phyloP scores from a whole-genome alignment of 2,329 filamentous ascomycete species.

The Trichoderma endophyticum region DNA sequence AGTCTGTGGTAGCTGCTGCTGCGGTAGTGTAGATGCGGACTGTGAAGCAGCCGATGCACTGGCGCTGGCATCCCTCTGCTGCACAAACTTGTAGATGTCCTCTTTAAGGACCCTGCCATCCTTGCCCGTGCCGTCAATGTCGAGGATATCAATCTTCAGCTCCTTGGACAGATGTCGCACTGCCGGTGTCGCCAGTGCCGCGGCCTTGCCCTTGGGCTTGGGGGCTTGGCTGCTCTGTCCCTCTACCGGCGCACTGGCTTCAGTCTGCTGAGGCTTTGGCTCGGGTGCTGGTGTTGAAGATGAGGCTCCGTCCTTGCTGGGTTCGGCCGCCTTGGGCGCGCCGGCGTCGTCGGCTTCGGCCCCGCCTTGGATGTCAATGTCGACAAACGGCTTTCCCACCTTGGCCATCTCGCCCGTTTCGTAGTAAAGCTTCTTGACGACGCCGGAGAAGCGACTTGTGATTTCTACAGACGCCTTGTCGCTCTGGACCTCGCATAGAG shows the following conservation, averaged over 20 bases:
- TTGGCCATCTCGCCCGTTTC: slow-evolving; percentile 95
- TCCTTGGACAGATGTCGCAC: slow-evolving; percentile 86
- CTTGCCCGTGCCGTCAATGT: slow-evolving; percentile 80
- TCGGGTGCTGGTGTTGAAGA: slow-evolving; percentile 25
- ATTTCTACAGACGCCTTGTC: slow-evolving; percentile 93
- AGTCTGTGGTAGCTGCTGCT: not conserved
- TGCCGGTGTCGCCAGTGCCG: slow-evolving; percentile 82
- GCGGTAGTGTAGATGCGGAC: slow-evolving; percentile 5
- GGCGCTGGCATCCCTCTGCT: slow-evolving; percentile 45
- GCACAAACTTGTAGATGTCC: slow-evolving; percentile 73
- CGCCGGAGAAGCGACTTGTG: slow-evolving; percentile 89
- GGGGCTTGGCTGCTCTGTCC: not conserved
- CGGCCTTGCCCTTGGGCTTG: slow-evolving; percentile 58
- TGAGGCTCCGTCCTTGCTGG: slow-evolving; percentile 29
- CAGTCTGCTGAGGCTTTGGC: slow-evolving; percentile 13
- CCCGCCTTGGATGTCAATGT: slow-evolving; percentile 86
- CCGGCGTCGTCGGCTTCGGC: slow-evolving; percentile 47
- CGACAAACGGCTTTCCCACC: slow-evolving; percentile 89
- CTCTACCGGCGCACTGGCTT: not conserved
- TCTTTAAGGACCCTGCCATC: slow-evolving; percentile 91
- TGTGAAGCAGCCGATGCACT: slow-evolving; percentile 24
- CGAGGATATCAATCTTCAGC: slow-evolving; percentile 70
- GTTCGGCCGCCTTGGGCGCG: slow-evolving; percentile 35
- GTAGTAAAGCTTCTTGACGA: slow-evolving; percentile 95
- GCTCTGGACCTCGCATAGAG: slow-evolving; percentile 95